Conservation (phyloP, 495 filamentous ascomycete genomes). For the Staphylotrichum longicolle region DNA sequence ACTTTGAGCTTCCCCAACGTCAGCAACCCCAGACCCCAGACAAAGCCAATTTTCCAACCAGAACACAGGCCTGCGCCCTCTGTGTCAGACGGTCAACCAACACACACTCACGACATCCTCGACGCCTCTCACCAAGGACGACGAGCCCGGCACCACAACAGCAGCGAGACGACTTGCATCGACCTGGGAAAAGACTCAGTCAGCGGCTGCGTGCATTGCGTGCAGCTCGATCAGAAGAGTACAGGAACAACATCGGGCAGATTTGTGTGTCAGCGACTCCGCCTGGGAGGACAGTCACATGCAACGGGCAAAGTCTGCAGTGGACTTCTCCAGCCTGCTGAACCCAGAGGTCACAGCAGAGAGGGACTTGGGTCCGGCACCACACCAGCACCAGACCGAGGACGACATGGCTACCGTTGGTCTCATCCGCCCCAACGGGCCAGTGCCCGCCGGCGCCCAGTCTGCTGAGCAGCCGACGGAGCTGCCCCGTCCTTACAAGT, state of each 20-base stretch:
- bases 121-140: constrained; percentile 8
- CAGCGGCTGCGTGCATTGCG: constrained; percentile 29
- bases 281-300: constrained; percentile 55
- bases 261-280: constrained; percentile 18
- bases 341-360: constrained; percentile 53
- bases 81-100: neutral
- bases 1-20: constrained; percentile 32
- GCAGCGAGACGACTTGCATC: neutral
- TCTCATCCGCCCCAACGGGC: constrained; percentile 68
- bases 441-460: constrained; percentile 54
- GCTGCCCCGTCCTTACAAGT: constrained; percentile 95
- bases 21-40: constrained; percentile 25
- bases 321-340: constrained; percentile 77
- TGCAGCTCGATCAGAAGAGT: constrained; percentile 27
- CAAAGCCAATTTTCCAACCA: neutral
- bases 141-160: neutral
- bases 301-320: constrained; percentile 68
- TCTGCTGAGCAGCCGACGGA: constrained; percentile 57
- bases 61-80: neutral
- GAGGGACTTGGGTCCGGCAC: constrained; percentile 27
- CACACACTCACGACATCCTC: constrained; percentile 1
- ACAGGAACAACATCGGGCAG: constrained; percentile 5
- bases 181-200: neutral
- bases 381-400: constrained; percentile 35
- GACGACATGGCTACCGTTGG: constrained; percentile 66